Evolutionary conservation across 2,329 filamentous ascomycete species (phyloP), one percentile per base, ranked within the genome.

Genomic region (Aspergillus pseudoterreus): DNA sequence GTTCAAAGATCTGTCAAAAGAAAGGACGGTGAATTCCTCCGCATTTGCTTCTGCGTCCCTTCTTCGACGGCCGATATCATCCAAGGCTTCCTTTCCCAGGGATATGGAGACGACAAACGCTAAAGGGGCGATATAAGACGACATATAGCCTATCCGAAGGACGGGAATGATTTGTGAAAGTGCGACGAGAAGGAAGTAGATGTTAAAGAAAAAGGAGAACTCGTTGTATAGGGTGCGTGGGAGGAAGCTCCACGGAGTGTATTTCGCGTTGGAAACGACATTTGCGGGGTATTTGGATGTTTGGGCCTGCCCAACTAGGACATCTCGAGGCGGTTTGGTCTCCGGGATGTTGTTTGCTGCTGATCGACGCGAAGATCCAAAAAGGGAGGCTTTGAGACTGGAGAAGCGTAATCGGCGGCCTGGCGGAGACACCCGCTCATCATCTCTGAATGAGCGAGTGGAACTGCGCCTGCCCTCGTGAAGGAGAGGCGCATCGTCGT

Each of bases 191-290:
- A 99, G 78, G 70, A 99, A 99, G 70, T 99, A 99, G 78, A 97
- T 90, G 80, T 99, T 99, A 80, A 99, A 96, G 75, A 99, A 99
- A 77, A 97, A 99, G 53, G 92, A 96, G 70, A 99, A 99, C 68
- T 99, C 94, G 74, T 97, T 97, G 74, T 96, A 99, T 19, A 99
- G 78, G 0, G 94, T 99, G 47, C 92, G 80, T 2, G 95, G 95
- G 12, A 99, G 80, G 71, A 99, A 99, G 47, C 88, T 96, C 77
- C 92, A 87, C 1, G 92, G 85, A 27, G 92, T 97, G 71, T 99
- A 99, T 78, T 97, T 99, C 50, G 94, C 92, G 69, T 99, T 97
- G 33, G 92, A 97, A 45, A 99, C 83, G 51, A 90, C 82, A 71
- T 99, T 99, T 8, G 88, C 84, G 9, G 94, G 92, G 69, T 92